These are phyloP conservation scores for Symbiodinium natans DNA, from an alignment of 73 alveolate genomes.

Conservation along the genomic window DNA sequence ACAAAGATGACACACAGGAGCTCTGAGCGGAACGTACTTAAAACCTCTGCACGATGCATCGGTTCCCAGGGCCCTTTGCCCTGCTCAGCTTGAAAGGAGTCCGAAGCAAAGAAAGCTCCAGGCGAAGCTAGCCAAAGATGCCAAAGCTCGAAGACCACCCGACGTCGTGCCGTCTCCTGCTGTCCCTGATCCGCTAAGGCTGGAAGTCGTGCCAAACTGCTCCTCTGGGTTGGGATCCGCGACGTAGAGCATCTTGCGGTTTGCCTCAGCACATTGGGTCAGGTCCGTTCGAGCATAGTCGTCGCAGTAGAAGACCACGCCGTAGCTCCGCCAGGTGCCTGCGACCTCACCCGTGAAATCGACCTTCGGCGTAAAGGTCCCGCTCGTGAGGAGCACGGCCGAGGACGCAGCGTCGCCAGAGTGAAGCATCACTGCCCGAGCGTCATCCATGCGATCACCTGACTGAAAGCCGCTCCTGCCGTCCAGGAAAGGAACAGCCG, in stretches of 20 bases:
- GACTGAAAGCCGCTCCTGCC: neutral
- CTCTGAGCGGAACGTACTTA: no score
- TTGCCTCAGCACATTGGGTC: neutral
- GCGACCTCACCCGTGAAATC: neutral
- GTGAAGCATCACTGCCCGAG: conserved; percentile 17
- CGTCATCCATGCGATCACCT: neutral
- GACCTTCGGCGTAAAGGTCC: neutral
- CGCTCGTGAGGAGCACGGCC: conserved; percentile 12
- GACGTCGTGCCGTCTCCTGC: neutral
- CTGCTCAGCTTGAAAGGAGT: no score
- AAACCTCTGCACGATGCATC: no score
- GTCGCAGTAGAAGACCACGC: conserved; percentile 39
- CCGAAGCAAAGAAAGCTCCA: no score
- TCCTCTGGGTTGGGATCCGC: conserved; percentile 36
- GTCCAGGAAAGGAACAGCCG: neutral
- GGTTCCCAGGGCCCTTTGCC: no score
- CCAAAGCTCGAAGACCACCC: neutral
- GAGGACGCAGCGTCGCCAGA: neutral
- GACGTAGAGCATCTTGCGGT: conserved; percentile 33
- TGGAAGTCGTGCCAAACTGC: neutral
- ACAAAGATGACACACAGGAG: no score
- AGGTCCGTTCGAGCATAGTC: conserved; percentile 19
- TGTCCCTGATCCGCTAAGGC: neutral
- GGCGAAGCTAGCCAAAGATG: neutral
- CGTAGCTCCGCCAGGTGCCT: conserved; percentile 7